A percentile compares a stretch with the other conserved stretches of the same genome.
Conservation (phyloP, 2,329 filamentous ascomycete species). For the Alternaria infectoria region DNA sequence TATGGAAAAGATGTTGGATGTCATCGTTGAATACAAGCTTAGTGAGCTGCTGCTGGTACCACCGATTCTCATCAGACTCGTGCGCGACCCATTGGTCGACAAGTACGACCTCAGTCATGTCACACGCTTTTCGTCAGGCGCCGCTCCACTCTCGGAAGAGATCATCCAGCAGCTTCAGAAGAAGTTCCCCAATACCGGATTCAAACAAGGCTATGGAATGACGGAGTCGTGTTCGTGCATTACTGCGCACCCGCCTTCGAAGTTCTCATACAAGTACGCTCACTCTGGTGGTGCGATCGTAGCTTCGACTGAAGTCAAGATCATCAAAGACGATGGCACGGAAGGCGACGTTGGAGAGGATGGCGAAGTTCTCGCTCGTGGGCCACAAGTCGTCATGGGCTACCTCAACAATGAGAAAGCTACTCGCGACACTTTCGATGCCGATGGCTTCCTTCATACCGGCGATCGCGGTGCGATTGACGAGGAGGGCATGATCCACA, state of each 20-base stretch:
- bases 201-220: conserved; percentile 73
- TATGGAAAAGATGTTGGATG: conserved; percentile 58
- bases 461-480: conserved; percentile 65
- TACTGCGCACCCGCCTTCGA: conserved; percentile 64
- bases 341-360: conserved; percentile 61
- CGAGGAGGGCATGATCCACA: conserved; percentile 61
- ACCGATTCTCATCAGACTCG: conserved; percentile 66
- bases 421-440: conserved; percentile 54
- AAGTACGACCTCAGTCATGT: conserved; percentile 65
- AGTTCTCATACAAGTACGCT: conserved; percentile 64
- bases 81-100: conserved; percentile 61
- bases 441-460: conserved; percentile 63
- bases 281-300: conserved; percentile 63
- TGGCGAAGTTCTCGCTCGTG: conserved; percentile 58
- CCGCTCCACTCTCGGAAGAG: conserved; percentile 64
- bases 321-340: conserved; percentile 62
- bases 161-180: conserved; percentile 63
- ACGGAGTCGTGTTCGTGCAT: conserved; percentile 70
- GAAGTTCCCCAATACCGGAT: conserved; percentile 65
- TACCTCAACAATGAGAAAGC: conserved; percentile 55
- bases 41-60: conserved; percentile 61
- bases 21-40: conserved; percentile 55
- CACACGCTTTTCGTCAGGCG: conserved; percentile 64
- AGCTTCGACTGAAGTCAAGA: conserved; percentile 65
- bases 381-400: conserved; percentile 59